Evolutionary conservation across 176 grass and related monocot species (phyloP).

Genomic region (Olyra latifolia): DNA sequence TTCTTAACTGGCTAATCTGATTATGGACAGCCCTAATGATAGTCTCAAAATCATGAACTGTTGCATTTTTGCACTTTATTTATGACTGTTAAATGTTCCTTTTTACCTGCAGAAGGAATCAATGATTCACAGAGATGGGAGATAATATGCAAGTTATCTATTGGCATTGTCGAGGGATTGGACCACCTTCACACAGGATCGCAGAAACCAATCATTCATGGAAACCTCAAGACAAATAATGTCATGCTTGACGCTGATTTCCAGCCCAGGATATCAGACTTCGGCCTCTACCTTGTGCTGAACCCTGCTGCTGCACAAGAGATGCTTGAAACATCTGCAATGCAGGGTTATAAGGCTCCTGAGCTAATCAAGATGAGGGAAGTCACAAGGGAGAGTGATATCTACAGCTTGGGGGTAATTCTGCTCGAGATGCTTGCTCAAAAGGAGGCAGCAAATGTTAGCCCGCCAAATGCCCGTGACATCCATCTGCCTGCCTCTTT

Average conservation of each 20-base stretch:
- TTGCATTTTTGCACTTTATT: neutral
- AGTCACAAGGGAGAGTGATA: constrained; percentile 57
- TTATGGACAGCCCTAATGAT: neutral
- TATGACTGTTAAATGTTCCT: constrained; percentile 22
- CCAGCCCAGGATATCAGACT: constrained; percentile 81
- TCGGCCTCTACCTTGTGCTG: constrained; percentile 79
- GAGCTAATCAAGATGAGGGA: constrained; percentile 92
- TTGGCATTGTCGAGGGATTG: constrained; percentile 84
- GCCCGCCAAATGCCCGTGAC: constrained; percentile 41
- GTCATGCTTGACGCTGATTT: constrained; percentile 88
- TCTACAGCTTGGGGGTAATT: constrained; percentile 78
- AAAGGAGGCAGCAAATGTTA: constrained; percentile 47
- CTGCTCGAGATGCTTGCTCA: constrained; percentile 88
- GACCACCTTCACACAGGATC: constrained; percentile 79
- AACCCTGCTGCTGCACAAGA: constrained; percentile 58
- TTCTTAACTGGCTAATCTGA: neutral
- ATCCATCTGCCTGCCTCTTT: constrained; percentile 61
- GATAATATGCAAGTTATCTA: constrained; percentile 78
- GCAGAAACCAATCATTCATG: constrained; percentile 71
- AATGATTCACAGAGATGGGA: constrained; percentile 84
- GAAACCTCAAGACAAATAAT: constrained; percentile 93
- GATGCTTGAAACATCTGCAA: constrained; percentile 70
- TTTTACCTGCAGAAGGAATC: constrained; percentile 64
- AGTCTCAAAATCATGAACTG: neutral
- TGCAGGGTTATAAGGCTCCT: constrained; percentile 79